Base-by-base conservation (phyloP, 1,284 basidiomycete genomes). In the Ustilago xerochloae region DNA sequence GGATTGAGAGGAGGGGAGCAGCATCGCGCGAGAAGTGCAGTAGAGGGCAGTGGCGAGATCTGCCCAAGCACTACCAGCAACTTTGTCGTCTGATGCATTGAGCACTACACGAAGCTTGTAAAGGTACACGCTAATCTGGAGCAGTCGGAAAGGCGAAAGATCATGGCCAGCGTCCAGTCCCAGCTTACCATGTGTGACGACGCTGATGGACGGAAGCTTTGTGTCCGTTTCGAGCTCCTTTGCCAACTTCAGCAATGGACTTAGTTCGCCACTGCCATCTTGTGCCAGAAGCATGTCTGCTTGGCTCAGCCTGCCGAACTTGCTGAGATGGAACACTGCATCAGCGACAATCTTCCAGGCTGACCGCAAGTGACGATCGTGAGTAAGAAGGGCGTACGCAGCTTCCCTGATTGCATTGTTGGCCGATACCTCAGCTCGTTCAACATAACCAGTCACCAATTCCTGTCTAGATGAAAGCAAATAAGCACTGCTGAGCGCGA, bases 301-400 rank as follows among this genome's bases (percentile, higher is more conserved):
- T 10, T 54, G 39, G 15, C 43, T 48, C 9, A 67, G 43, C 3
- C 55, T 60, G 4, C 68, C 67, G 18, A 81, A 63, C 46, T 63
- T 67, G 55, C 59, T 62, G 18, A 86, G 79, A 13, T 79, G 76
- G 29, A 90, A 90, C 3, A 92, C 85, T 0, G 91, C 90, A 84
- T 99, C 96, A 0, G 89, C 92, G 10, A 91, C 87, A 3, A 90
- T 87, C 85, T 98, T 99, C 95, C 96, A 98, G 0, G 89, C 90
- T 22, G 77, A 73, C 20, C 75, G 64, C 20, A 80, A 50, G 28
- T 64, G 63, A 29, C 52, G 18, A 24, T 88, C 89, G 10, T 86
- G 85, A 30, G 87, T 84, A 52, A 93, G 85, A 16, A 75, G 56
- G 2, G 91, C 87, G 35, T 86, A 81, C n/a, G 90, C 82, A 5